Percentiles rank a stretch among this genome's conserved stretches.
Conservation (phyloP, 495 filamentous ascomycete genomes). For the Ramalina intermedia region DNA sequence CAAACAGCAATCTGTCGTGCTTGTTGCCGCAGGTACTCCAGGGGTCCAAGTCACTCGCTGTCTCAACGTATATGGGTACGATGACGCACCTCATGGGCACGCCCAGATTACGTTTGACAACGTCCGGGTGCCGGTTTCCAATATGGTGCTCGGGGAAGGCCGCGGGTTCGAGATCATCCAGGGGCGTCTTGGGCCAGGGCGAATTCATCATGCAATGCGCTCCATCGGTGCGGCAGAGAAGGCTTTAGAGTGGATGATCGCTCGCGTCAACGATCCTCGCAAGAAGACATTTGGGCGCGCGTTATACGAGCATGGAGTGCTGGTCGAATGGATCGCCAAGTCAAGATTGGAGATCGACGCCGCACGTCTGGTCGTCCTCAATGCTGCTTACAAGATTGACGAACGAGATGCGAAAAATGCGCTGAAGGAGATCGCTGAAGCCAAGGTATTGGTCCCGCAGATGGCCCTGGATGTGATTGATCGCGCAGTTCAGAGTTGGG, state of each 20-base stretch:
- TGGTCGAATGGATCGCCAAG: constrained; percentile 85
- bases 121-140: constrained; percentile 62
- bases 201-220: constrained; percentile 92
- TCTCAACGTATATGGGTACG: constrained; percentile 82
- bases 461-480: constrained; percentile 70
- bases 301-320: constrained; percentile 71
- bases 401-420: constrained; percentile 64
- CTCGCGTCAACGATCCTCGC: constrained; percentile 73
- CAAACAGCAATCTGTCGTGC: constrained; percentile 76
- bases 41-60: constrained; percentile 76
- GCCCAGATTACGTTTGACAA: constrained; percentile 77
- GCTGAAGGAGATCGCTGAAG: constrained; percentile 72
- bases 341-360: constrained; percentile 85
- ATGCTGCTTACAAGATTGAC: constrained; percentile 84
- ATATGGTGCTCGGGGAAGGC: constrained; percentile 77
- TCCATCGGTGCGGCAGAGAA: constrained; percentile 73
- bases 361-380: constrained; percentile 70
- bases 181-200: constrained; percentile 76
- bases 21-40: constrained; percentile 60
- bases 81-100: constrained; percentile 89
- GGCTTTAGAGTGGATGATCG: constrained; percentile 79
- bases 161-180: constrained; percentile 97
- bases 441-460: constrained; percentile 71
- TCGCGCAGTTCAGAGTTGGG: constrained; percentile 74
- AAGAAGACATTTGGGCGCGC: constrained; percentile 76